These are phyloP conservation scores for Cercospora nicotianae DNA, from an alignment of 2,329 filamentous ascomycete genomes.

Conservation along the genomic window DNA sequence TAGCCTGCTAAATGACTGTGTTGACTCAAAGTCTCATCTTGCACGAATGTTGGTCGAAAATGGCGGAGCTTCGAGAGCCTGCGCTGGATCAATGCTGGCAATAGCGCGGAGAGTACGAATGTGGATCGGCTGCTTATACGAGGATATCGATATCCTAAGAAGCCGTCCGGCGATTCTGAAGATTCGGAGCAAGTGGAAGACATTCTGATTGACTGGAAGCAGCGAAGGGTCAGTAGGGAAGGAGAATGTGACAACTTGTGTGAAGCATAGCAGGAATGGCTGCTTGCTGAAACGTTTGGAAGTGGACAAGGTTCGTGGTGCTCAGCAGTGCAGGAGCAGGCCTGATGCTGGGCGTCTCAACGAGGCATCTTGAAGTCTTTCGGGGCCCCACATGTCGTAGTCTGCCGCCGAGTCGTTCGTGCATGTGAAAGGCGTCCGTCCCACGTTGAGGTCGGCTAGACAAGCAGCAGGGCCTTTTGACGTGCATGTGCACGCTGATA, in stretches of 20 bases:
- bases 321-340: neutral
- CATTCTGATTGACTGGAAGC: conserved; percentile 2
- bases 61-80: conserved; percentile 52
- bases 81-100: conserved; percentile 55
- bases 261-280: conserved; percentile 1
- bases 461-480: conserved; percentile 7
- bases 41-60: conserved; percentile 41
- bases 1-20: conserved; percentile 8
- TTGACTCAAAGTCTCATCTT: conserved; percentile 10
- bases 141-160: neutral
- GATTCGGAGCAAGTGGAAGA: conserved; percentile 2
- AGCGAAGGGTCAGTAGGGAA: neutral
- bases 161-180: neutral
- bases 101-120: conserved; percentile 55
- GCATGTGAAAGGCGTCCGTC: conserved; percentile 20
- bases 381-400: neutral
- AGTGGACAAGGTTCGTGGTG: neutral
- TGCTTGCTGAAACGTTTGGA: conserved; percentile 3
- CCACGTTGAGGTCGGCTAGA: conserved; percentile 17
- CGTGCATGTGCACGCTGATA: conserved; percentile 16
- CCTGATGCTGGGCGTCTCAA: neutral
- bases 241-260: neutral
- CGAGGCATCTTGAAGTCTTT: conserved; percentile 1
- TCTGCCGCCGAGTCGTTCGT: conserved; percentile 9
- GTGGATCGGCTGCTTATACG: conserved; percentile 23